A percentile compares a stretch with the other conserved stretches of the same genome.
These are phyloP conservation scores for Carpinus viminea DNA, from an alignment of 306 rosid species.

Conservation along the genomic window DNA sequence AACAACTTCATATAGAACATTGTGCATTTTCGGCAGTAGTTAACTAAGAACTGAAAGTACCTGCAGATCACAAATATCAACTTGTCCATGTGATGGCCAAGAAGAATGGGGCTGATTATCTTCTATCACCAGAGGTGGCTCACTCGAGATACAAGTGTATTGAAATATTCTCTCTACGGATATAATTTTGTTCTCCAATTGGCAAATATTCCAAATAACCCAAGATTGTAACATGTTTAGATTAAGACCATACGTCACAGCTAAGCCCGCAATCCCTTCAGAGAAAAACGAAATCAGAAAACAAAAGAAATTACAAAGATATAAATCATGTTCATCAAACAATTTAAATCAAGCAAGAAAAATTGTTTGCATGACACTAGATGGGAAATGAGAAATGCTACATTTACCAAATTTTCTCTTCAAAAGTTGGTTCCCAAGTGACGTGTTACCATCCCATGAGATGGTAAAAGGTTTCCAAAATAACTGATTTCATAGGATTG, in stretches of 20 bases:
- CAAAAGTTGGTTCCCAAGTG: no score
- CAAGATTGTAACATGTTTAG: constrained; percentile 50
- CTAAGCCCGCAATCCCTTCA: constrained; percentile 80
- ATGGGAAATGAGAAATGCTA: background rate
- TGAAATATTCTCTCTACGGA: constrained; percentile 87
- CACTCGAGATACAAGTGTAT: constrained; percentile 64
- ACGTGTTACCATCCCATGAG: no score
- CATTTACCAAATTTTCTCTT: no score
- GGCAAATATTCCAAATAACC: constrained; percentile 56
- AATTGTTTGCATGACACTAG: background rate
- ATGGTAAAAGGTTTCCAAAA: no score
- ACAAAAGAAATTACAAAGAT: constrained; percentile 1
- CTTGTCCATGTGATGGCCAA: constrained; percentile 78
- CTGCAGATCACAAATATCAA: constrained; percentile 70
- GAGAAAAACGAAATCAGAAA: background rate
- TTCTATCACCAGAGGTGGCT: constrained; percentile 69
- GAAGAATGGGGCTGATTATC: constrained; percentile 54
- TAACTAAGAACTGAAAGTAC: constrained; percentile 29
- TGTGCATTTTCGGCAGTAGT: background rate
- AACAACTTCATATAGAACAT: background rate
- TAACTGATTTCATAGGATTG: no score
- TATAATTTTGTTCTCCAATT: constrained; percentile 76
- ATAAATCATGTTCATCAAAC: no score
- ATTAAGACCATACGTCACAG: constrained; percentile 80
- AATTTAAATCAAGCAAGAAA: background rate